Evolutionary conservation across 495 filamentous ascomycete genomes (phyloP).

Genomic region (Xylaria intraflava): DNA sequence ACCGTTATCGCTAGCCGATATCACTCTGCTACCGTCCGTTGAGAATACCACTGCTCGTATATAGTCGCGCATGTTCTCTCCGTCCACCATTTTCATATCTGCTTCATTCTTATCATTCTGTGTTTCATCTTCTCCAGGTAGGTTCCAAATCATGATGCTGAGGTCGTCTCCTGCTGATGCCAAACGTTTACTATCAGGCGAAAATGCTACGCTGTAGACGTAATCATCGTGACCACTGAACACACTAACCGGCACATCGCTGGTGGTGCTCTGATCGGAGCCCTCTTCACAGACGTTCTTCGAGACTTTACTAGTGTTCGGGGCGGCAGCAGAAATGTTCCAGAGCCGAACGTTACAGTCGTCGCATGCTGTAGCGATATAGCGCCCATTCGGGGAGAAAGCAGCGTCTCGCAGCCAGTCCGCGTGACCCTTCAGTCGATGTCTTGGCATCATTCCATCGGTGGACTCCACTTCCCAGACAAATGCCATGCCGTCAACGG

Average conservation of each 20-base stretch:
- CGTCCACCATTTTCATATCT: not conserved
- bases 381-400: not conserved
- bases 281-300: no score
- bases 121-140: not conserved
- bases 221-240: not conserved
- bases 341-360: not conserved
- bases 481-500: not conserved
- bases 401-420: not conserved
- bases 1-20: not conserved
- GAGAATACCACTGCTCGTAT: not conserved
- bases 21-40: not conserved
- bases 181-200: not conserved
- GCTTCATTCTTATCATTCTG: no score
- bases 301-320: not conserved
- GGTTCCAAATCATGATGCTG: not conserved
- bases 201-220: not conserved
- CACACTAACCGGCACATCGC: not conserved
- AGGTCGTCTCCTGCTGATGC: not conserved
- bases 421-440: not conserved
- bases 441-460: not conserved
- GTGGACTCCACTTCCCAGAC: not conserved
- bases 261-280: no score
- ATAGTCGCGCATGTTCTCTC: not conserved
- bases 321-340: not conserved
- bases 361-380: not conserved